phyloP scores from a whole-genome alignment of 331 rosid species.

The Telfairia occidentalis region DNA sequence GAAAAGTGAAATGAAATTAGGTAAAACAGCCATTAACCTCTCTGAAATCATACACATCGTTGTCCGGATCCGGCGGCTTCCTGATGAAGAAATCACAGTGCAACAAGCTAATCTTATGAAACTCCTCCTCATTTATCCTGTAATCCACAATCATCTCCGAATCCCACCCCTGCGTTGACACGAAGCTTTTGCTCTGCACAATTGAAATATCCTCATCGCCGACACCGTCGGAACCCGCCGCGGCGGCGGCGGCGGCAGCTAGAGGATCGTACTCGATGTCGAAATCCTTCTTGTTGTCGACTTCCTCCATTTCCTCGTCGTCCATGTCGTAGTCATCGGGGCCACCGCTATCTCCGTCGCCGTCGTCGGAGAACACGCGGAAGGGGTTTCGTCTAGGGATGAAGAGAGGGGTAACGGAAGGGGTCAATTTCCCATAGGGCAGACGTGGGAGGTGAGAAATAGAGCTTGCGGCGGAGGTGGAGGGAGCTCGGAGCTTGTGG shows the following conservation, averaged over 20 bases:
- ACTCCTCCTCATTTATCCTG: conserved; percentile 77
- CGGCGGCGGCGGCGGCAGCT: conserved; percentile 13
- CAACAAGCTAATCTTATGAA: conserved; percentile 66
- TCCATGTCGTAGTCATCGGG: conserved; percentile 82
- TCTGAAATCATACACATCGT: conserved; percentile 78
- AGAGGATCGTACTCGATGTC: conserved; percentile 77
- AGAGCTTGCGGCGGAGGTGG: not conserved
- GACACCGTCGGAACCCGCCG: conserved; percentile 9
- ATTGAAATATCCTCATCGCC: conserved; percentile 40
- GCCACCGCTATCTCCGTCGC: conserved; percentile 42
- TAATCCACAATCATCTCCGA: conserved; percentile 70
- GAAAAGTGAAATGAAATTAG: not conserved
- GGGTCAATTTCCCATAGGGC: conserved; percentile 22
- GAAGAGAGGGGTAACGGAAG: conserved; percentile 13
- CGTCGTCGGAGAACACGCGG: conserved; percentile 58
- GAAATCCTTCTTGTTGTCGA: conserved; percentile 86
- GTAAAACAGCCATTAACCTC: conserved; percentile 37
- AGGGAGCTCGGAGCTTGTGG: not conserved
- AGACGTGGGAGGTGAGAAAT: conserved; percentile 13
- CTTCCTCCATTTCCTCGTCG: conserved; percentile 72
- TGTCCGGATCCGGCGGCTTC: conserved; percentile 83
- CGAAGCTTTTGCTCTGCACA: conserved; percentile 58
- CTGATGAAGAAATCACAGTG: conserved; percentile 83
- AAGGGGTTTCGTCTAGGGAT: conserved; percentile 30
- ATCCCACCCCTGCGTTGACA: conserved; percentile 72